Evolutionary conservation across 768 basidiomycete genomes (phyloP).

Genomic region (Symmetrospora coprosmae): DNA sequence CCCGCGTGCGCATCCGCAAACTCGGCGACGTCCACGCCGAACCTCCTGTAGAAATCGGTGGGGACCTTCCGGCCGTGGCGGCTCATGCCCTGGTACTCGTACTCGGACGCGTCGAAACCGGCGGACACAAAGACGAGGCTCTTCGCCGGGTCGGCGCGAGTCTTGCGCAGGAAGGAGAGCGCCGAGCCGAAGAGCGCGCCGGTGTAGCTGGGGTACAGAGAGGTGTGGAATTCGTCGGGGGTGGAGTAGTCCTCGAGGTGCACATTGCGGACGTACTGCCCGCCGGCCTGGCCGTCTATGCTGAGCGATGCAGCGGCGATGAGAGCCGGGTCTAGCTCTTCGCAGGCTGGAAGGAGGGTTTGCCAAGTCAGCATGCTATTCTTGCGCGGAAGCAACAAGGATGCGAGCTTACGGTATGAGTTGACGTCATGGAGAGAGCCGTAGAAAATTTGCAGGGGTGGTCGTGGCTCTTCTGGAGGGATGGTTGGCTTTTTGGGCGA

Average conservation of each 20-base stretch:
- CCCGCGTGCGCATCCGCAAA: slow-evolving; percentile 48
- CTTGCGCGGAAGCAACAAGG: not conserved
- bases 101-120: slow-evolving; percentile 85
- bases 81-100: slow-evolving; percentile 81
- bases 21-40: slow-evolving; percentile 54
- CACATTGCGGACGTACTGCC: slow-evolving; percentile 69
- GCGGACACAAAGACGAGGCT: slow-evolving; percentile 64
- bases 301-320: slow-evolving; percentile 77
- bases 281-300: slow-evolving; percentile 59
- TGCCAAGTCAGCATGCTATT: not conserved
- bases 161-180: slow-evolving; percentile 53
- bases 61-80: slow-evolving; percentile 82
- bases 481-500: slow-evolving; percentile 26
- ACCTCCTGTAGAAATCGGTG: slow-evolving; percentile 66
- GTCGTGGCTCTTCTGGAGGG: slow-evolving; percentile 39
- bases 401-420: slow-evolving; percentile 24
- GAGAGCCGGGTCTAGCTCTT: slow-evolving; percentile 67
- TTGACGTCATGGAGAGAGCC: slow-evolving; percentile 87
- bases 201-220: slow-evolving; percentile 56
- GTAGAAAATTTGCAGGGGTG: slow-evolving; percentile 54
- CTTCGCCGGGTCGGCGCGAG: slow-evolving; percentile 48
- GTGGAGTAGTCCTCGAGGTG: slow-evolving; percentile 62
- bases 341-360: not conserved
- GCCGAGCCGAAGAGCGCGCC: slow-evolving; percentile 53
- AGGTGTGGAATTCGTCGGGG: slow-evolving; percentile 59